Base-by-base conservation (phyloP, 1,139 yeast genomes). In the Diutina siamensis region DNA sequence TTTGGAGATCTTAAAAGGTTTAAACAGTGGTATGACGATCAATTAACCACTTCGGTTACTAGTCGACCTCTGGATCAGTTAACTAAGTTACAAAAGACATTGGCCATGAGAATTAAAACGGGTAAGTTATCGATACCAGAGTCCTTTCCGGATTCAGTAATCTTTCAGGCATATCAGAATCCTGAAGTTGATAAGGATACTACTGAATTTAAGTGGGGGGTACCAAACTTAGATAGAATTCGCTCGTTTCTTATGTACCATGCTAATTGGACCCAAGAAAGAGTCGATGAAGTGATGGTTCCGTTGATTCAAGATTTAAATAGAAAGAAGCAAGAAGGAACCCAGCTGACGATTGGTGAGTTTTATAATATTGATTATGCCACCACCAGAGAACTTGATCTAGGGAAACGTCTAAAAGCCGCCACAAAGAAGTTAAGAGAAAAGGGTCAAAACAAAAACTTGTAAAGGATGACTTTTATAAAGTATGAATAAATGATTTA, bases 141-240 rank as follows among this genome's bases (percentile, higher is more conserved):
- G 2, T 66, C 65, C 3, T 89, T 88, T 56, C 97, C 97, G 0
- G 86, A 84, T 54, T 63, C 59, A 5, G 66, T 71, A 1, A 87
- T 94, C 1, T 65, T 67, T 40, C 77, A 81, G 18, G 97, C 97
- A 0, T 94, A 94, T 58, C 51, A 71, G 27, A 57, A 67, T 9
- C 97, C 98, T 0, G 86, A 82, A 45, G 96, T 92, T 1, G 97
- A 94, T 59, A 70, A 71, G 25, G 97, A 88, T 57, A 64, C 67
- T 40, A 83, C 88, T 0, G 71, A 74, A 45, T 89, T 94, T 62
- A 75, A 76, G 47, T 94, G 98, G 98, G 97, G 97, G 0, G 67
- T 71, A 2, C 97, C 97, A 0, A 86, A 86, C 57, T 63, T 89
- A 49, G 97, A 89, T 54, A 79, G 78, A 52, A 68, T 94, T 45